These are phyloP conservation scores for Zelonia costaricensis DNA, from an alignment of 208 protist genomes.

Conservation along the genomic window DNA sequence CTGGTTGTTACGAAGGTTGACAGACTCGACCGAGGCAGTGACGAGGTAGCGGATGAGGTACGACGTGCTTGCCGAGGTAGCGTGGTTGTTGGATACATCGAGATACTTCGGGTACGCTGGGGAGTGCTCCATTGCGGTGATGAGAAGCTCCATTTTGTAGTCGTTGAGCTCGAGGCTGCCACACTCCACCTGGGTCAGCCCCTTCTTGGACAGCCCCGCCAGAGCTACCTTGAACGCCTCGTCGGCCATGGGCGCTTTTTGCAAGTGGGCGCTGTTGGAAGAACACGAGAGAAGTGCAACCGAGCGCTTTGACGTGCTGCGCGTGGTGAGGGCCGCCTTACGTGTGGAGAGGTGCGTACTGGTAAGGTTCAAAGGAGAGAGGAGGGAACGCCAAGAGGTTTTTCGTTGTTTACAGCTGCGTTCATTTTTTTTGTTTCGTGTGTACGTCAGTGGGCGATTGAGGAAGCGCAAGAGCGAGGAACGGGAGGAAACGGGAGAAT, in stretches of 20 bases:
- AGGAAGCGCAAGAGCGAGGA: too few relatives aligned
- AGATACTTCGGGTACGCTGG: slow-evolving; percentile 40
- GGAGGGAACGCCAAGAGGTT: too few relatives aligned
- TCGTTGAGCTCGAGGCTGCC: slow-evolving; percentile 40
- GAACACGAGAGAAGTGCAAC: slow-evolving; percentile 16
- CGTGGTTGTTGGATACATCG: slow-evolving; percentile 59
- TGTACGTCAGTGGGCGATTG: too few relatives aligned
- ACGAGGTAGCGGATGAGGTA: slow-evolving; percentile 44
- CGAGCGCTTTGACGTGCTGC: too few relatives aligned
- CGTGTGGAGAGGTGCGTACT: too few relatives aligned
- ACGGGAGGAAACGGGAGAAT: too few relatives aligned
- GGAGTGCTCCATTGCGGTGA: slow-evolving; percentile 64
- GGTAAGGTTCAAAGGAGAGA: too few relatives aligned
- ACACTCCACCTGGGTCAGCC: slow-evolving; percentile 47
- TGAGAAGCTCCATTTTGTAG: slow-evolving; percentile 50
- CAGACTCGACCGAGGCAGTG: slow-evolving; percentile 38
- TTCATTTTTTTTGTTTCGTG: too few relatives aligned
- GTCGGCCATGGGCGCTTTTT: slow-evolving; percentile 16
- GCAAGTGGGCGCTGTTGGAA: neutral
- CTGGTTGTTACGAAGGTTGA: slow-evolving; percentile 61
- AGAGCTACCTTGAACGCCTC: slow-evolving; percentile 47
- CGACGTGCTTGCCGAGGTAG: slow-evolving; percentile 51
- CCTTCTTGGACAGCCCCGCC: slow-evolving; percentile 38
- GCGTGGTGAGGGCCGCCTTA: too few relatives aligned
- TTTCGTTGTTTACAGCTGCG: too few relatives aligned